phyloP scores from a whole-genome alignment of 2,329 filamentous ascomycete genomes.

The Fusarium transvaalense region DNA sequence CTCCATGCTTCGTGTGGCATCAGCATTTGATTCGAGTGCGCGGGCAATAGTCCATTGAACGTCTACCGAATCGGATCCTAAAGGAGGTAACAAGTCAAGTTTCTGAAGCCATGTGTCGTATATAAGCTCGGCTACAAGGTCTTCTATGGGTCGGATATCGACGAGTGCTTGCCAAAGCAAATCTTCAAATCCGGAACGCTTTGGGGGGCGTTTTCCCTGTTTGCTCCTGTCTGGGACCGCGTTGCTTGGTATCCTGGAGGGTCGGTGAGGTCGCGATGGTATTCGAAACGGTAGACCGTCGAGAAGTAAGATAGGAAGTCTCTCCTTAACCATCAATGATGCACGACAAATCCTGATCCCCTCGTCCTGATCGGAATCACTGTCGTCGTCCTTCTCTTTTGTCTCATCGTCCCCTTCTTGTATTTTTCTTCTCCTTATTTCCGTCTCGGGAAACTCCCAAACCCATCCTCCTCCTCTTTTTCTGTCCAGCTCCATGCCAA shows the following conservation, averaged over 20 bases:
- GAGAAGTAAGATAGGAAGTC: slow-evolving; percentile 42
- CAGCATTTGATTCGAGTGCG: slow-evolving; percentile 47
- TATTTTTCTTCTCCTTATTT: slow-evolving; percentile 2
- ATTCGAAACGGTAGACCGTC: slow-evolving; percentile 38
- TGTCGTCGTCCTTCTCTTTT: background rate
- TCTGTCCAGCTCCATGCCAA: slow-evolving; percentile 38
- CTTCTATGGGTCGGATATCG: slow-evolving; percentile 30
- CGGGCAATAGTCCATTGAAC: slow-evolving; percentile 39
- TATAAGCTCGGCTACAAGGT: slow-evolving; percentile 44
- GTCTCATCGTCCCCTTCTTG: background rate
- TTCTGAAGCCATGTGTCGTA: slow-evolving; percentile 47
- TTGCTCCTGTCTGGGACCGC: background rate
- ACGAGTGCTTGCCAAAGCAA: slow-evolving; percentile 36
- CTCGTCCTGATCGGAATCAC: slow-evolving; percentile 14
- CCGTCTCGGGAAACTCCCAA: slow-evolving; percentile 46
- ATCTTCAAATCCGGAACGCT: slow-evolving; percentile 40
- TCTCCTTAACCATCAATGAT: slow-evolving; percentile 34
- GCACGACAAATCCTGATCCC: slow-evolving; percentile 45
- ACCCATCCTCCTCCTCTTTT: slow-evolving; percentile 32
- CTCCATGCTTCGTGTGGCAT: slow-evolving; percentile 38
- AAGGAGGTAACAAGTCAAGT: slow-evolving; percentile 40
- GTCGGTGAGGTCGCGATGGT: slow-evolving; percentile 11
- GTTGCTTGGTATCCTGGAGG: slow-evolving; percentile 15
- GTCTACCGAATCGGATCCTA: slow-evolving; percentile 21
- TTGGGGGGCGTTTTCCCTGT: background rate